Conservation (phyloP, 345 rosid species). For the Camelina laxa region DNA sequence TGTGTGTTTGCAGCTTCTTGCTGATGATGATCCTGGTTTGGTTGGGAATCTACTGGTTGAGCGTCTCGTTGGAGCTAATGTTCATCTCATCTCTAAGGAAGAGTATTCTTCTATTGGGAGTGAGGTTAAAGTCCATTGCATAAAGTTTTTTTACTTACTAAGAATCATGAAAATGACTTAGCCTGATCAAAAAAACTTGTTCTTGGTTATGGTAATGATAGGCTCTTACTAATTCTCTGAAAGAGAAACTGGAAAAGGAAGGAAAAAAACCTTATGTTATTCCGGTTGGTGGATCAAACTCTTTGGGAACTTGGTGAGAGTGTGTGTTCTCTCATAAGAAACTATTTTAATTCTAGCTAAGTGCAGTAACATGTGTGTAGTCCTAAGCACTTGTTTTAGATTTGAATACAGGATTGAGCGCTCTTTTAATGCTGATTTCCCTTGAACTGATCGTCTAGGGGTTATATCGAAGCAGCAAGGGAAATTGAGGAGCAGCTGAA, state of each 20-base stretch:
- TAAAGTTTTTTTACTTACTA: constrained; percentile 22
- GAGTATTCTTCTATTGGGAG: constrained; percentile 84
- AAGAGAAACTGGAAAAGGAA: constrained; percentile 77
- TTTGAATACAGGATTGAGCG: constrained; percentile 9
- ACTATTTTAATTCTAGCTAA: neutral
- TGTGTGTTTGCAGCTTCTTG: constrained; percentile 62
- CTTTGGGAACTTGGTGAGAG: constrained; percentile 93
- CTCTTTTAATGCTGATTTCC: neutral
- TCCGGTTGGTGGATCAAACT: constrained; percentile 96
- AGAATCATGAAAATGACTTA: neutral
- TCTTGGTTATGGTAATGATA: constrained; percentile 39
- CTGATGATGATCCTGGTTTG: constrained; percentile 88
- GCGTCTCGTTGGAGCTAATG: constrained; percentile 85
- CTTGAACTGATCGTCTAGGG: constrained; percentile 53
- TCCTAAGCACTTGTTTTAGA: neutral
- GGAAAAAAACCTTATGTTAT: constrained; percentile 89
- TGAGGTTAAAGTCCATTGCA: constrained; percentile 56
- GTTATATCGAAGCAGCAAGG: constrained; percentile 81
- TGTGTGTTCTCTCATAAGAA: neutral
- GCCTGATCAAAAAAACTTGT: neutral
- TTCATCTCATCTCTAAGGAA: constrained; percentile 87
- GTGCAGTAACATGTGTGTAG: neutral
- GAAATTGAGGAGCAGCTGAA: constrained; percentile 88
- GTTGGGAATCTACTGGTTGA: constrained; percentile 86
- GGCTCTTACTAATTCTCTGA: constrained; percentile 74